Percentiles rank a stretch among this genome's conserved stretches.
These are phyloP conservation scores for Phytophthora europaea DNA, from an alignment of 352 stramenopile genomes.

Conservation along the genomic window DNA sequence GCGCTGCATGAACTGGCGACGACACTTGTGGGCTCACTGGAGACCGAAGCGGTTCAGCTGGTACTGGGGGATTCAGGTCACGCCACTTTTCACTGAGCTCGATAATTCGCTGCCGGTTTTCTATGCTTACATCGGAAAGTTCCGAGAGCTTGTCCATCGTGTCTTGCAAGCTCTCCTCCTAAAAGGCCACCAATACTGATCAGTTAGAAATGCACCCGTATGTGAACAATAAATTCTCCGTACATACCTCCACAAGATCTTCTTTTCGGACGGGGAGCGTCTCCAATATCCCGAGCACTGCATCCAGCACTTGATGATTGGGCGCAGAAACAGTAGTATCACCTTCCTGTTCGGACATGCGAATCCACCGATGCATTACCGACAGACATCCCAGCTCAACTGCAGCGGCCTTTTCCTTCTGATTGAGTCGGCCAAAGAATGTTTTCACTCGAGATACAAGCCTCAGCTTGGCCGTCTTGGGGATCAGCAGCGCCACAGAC, in stretches of 20 bases:
- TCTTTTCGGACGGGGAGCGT: conserved; percentile 70
- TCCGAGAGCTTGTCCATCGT: conserved; percentile 46
- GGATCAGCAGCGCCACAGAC: conserved; percentile 75
- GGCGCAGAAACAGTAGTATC: conserved; percentile 16
- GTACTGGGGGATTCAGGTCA: conserved; percentile 50
- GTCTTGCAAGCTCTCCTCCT: conserved; percentile 50
- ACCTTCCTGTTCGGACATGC: conserved; percentile 25
- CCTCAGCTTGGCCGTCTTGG: conserved; percentile 80
- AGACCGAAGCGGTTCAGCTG: conserved; percentile 13
- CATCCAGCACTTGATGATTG: conserved; percentile 79
- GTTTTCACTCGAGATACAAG: conserved; percentile 78
- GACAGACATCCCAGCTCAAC: conserved; percentile 71
- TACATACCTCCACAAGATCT: conserved; percentile 69
- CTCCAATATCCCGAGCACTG: conserved; percentile 60
- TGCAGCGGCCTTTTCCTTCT: conserved; percentile 57
- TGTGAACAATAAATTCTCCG: neutral
- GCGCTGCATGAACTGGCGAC: conserved; percentile 18
- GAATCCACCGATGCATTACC: conserved; percentile 73
- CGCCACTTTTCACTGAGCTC: conserved; percentile 52
- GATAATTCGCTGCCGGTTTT: conserved; percentile 52
- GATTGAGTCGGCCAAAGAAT: conserved; percentile 73
- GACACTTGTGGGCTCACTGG: conserved; percentile 25
- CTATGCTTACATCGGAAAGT: conserved; percentile 41
- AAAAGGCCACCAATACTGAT: conserved; percentile 2
- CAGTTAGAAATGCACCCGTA: neutral